Base-by-base conservation (phyloP, 192 early-diverging fungal genomes). In the Gryganskiella cystojenkinii region DNA sequence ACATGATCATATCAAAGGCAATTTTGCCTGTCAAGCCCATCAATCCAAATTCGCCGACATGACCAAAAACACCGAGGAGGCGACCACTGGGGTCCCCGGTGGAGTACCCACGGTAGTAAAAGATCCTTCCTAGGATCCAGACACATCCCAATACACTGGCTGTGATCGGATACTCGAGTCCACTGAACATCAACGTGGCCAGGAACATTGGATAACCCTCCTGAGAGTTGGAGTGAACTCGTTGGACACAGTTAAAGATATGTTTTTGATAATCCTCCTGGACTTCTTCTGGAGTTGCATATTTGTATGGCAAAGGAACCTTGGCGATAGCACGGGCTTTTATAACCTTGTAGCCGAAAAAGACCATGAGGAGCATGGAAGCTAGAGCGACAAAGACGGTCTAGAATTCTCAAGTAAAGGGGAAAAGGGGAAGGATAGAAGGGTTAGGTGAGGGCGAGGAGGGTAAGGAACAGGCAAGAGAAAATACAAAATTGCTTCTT, bases 201-300 rank as follows among this genome's bases (percentile, higher is more conserved):
- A 83, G 24, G 69, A 87, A 92, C 0, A 57, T 24, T 2, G 92
- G 82, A 64, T 84, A 87, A 27, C 56, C 56, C 63, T 94, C 93
- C 11, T 92, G 82, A 8, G 86, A 87, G 81, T 93, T 93, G 64
- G 91, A 85, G 70, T 89, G 87, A 24, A 78, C 73, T 17, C 87
- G 82, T 61, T 89, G 87, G 64, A 81, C 71, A 67, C 92, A 94
- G 84, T 94, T 94, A 81, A 92, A 93, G n/a, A 88, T 31, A 64
- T 86, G 64, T 69, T 92, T 92, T 49, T 86, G 84, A 24, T 70
- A 69, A 61, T 90, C 86, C 50, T 87, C 79, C 47, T 91, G 85
- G 56, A 84, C 85, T 40, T 90, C 91, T 5, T 54, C 47, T 25
- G 70, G 75, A 6, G 83, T 82, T 33, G 85, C 90, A 56, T 93